Base-by-base conservation (phyloP, 2,329 filamentous ascomycete species). In the Talaromyces sp. region DNA sequence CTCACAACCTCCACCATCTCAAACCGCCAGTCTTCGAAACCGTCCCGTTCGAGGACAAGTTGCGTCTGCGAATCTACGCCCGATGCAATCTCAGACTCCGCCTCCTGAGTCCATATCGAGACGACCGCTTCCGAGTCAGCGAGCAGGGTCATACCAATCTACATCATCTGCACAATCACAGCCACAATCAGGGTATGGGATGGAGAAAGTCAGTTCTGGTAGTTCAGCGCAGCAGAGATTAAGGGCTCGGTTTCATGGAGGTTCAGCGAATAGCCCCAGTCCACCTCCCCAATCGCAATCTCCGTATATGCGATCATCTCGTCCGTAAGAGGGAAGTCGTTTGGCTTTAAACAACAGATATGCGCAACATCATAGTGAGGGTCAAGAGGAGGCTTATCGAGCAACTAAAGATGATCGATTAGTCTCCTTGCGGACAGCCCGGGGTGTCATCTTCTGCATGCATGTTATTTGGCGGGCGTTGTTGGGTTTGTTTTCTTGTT, bases 221-320 rank as follows among this genome's bases (percentile, higher is more conserved):
- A 54, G 80, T 35, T 85, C 87, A 21, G 91, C 91, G 56, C 90
- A 95, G 76, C 90, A 96, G 67, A 82, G 90, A 66, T 79, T 97
- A 67, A 90, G 91, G 70, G 90, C 92, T 68, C 80, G 90, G 63
- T 77, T 96, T 52, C 91, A 91, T 81, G 86, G 85, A n/a, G 83
- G 84, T n/a, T 69, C 71, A 6, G 63, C 71, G 11, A 70, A 70
- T 21, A 74, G 71, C 60, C 70, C 73, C 10, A 69, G 67, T 62
- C 55, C 69, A 51, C 53, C 58, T 12, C 41, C 50, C 11, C 57
- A 62, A 21, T n/a, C 46, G 35, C 57, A 56, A 46, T 55, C 58
- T 60, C 57, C 61, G 19, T 57, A 58, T 29, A 54, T 27, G 43
- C 43, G 43, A 11, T 46, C 43, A 19, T 46, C 43, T 24, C 43